phyloP scores from a whole-genome alignment of 441 rosid genomes.

The Dalechampia spathulata region DNA sequence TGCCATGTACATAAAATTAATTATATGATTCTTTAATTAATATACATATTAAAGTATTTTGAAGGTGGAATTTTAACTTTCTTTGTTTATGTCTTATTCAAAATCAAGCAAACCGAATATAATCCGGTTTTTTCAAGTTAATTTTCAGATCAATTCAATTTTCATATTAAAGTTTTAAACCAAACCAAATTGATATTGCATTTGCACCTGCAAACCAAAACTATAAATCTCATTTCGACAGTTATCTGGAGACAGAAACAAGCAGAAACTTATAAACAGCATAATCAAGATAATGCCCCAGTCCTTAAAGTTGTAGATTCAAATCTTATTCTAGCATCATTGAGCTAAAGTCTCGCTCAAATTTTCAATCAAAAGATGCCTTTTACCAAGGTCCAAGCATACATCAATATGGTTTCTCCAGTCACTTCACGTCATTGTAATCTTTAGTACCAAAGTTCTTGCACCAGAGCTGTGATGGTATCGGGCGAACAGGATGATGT shows the following conservation, averaged over 20 bases:
- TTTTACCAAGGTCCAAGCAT: conserved; percentile 16
- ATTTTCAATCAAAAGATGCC: conserved; percentile 21
- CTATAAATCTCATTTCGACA: background rate
- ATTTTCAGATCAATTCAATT: too few species aligned
- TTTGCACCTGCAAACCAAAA: conserved; percentile 5
- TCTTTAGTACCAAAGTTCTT: conserved; percentile 94
- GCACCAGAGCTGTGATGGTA: conserved; percentile 99
- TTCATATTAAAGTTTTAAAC: too few species aligned
- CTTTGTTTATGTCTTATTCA: too few species aligned
- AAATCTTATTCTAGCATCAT: conserved; percentile 9
- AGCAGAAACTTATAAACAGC: conserved; percentile 19
- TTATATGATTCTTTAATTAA: too few species aligned
- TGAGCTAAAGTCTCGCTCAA: conserved; percentile 14
- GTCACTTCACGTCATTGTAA: conserved; percentile 31
- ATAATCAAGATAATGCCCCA: background rate
- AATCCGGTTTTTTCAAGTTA: too few species aligned
- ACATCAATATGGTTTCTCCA: conserved; percentile 8
- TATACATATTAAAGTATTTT: too few species aligned
- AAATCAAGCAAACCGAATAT: too few species aligned
- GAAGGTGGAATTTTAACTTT: too few species aligned
- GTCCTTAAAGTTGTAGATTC: conserved; percentile 4
- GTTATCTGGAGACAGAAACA: background rate
- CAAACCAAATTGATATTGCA: background rate
- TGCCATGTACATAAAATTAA: too few species aligned
- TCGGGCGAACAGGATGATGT: conserved; percentile 86